phyloP scores from a whole-genome alignment of 2,329 filamentous ascomycete species.

The Dactylonectria estremocensis region DNA sequence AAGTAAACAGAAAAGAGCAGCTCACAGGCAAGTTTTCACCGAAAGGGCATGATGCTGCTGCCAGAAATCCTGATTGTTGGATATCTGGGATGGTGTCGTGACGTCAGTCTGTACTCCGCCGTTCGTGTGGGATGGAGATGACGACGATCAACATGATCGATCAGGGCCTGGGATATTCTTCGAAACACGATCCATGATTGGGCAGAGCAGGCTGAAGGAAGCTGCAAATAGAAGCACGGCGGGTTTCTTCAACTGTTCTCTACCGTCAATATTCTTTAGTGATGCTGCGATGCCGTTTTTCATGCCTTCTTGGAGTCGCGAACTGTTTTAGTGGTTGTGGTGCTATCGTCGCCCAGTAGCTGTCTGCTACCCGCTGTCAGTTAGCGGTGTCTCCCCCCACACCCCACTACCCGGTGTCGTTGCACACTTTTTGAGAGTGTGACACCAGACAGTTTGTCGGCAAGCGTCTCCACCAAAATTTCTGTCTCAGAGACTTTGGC shows the following conservation, averaged over 20 bases:
- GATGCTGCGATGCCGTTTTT: background rate
- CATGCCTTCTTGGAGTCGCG: slow-evolving; percentile 14
- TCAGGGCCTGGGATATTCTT: slow-evolving; percentile 23
- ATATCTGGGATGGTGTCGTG: slow-evolving; percentile 39
- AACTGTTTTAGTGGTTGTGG: slow-evolving; percentile 14
- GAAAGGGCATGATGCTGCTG: slow-evolving; percentile 41
- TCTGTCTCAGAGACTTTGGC: slow-evolving; percentile 36
- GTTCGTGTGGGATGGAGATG: slow-evolving; percentile 42
- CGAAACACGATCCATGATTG: slow-evolving; percentile 3
- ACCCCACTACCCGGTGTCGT: slow-evolving; percentile 42
- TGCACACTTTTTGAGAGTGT: slow-evolving; percentile 5
- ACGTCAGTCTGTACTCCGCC: slow-evolving; percentile 42
- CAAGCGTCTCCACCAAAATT: slow-evolving; percentile 46
- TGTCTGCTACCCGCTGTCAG: slow-evolving; percentile 19
- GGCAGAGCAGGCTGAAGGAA: background rate
- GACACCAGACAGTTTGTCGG: slow-evolving; percentile 4
- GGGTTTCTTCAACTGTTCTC: no score
- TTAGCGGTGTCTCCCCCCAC: slow-evolving; percentile 10
- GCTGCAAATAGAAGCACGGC: background rate
- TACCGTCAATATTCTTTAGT: background rate
- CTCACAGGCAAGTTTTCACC: slow-evolving; percentile 18
- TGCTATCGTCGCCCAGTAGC: background rate
- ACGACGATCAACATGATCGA: slow-evolving; percentile 44
- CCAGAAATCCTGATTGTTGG: slow-evolving; percentile 50
- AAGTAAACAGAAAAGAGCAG: slow-evolving; percentile 18